These are phyloP conservation scores for Isoetes taiwanensis DNA, from an alignment of 75 land plant genomes.

Conservation along the genomic window DNA sequence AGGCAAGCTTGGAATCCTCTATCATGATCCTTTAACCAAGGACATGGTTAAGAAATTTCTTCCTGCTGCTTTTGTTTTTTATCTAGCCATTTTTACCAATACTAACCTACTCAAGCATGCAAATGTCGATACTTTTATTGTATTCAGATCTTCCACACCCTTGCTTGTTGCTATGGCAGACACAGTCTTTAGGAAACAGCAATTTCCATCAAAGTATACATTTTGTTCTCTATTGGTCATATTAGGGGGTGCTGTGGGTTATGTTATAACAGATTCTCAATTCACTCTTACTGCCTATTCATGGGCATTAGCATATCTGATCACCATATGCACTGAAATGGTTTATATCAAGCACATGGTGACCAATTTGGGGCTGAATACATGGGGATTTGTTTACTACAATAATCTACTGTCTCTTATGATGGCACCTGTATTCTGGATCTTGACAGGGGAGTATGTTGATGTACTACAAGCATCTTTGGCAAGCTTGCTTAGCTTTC, in stretches of 20 bases:
- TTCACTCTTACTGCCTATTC: conserved; percentile 26
- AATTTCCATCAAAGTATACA: conserved; percentile 12
- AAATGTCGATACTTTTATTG: conserved; percentile 27
- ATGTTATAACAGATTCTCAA: conserved; percentile 17
- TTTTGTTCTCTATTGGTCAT: conserved; percentile 16
- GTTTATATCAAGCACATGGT: conserved; percentile 28
- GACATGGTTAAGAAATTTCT: conserved; percentile 17
- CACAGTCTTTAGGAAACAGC: conserved; percentile 18
- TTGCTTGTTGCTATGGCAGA: conserved; percentile 22
- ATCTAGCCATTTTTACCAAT: conserved; percentile 24
- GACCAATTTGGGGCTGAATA: conserved; percentile 20
- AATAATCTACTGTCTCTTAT: conserved; percentile 16
- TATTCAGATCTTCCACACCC: conserved; percentile 24
- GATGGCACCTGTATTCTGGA: conserved; percentile 56
- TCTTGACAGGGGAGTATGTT: conserved; percentile 59
- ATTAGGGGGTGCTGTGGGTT: conserved; percentile 18
- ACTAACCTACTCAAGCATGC: conserved; percentile 33
- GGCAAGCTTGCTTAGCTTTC: background rate
- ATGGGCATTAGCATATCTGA: conserved; percentile 23
- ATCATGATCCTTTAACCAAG: conserved; percentile 54
- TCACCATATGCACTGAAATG: conserved; percentile 24
- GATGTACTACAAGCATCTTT: conserved; percentile 13
- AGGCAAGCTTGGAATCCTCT: conserved; percentile 43
- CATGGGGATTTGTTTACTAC: conserved; percentile 28
- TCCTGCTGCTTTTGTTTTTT: conserved; percentile 23